Conservation (phyloP, 116 monocot genomes). For the Trichopus zeylanicus region DNA sequence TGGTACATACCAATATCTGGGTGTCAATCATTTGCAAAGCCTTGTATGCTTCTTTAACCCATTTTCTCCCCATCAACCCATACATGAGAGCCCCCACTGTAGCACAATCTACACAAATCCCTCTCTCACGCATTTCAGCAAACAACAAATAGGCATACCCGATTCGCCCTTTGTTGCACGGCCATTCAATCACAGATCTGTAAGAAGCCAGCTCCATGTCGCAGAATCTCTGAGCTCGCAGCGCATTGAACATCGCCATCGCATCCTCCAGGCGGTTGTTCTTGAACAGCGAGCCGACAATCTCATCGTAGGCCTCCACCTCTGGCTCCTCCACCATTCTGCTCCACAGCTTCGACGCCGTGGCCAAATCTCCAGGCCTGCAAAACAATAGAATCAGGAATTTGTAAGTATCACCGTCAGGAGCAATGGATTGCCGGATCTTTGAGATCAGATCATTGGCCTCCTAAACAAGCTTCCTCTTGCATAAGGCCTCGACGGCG, state of each 20-base stretch:
- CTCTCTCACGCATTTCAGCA: conserved; percentile 81
- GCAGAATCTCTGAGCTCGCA: conserved; percentile 23
- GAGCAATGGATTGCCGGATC: conserved; percentile 17
- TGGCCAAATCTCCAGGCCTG: conserved; percentile 37
- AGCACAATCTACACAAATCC: conserved; percentile 23
- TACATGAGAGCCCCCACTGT: conserved; percentile 45
- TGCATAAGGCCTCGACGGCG: conserved; percentile 23
- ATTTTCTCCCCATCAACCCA: conserved; percentile 39
- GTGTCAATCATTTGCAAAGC: conserved; percentile 14
- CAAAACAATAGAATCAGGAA: conserved; percentile 55
- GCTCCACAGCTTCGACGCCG: conserved; percentile 68
- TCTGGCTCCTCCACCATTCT: conserved; percentile 40
- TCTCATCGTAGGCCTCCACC: conserved; percentile 44
- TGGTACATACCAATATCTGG: conserved; percentile 50
- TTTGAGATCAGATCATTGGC: conserved; percentile 33
- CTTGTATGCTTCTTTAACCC: conserved; percentile 49
- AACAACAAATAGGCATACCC: conserved; percentile 36
- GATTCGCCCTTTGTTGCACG: conserved; percentile 50
- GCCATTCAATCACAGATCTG: conserved; percentile 36
- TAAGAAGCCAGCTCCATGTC: conserved; percentile 32
- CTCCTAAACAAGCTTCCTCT: conserved; percentile 32
- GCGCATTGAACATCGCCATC: conserved; percentile 37
- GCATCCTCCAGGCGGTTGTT: conserved; percentile 53
- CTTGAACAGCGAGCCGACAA: conserved; percentile 59
- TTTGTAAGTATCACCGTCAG: conserved; percentile 34